Conservation (phyloP, 441 rosid genomes). For the Adansonia grandidieri region DNA sequence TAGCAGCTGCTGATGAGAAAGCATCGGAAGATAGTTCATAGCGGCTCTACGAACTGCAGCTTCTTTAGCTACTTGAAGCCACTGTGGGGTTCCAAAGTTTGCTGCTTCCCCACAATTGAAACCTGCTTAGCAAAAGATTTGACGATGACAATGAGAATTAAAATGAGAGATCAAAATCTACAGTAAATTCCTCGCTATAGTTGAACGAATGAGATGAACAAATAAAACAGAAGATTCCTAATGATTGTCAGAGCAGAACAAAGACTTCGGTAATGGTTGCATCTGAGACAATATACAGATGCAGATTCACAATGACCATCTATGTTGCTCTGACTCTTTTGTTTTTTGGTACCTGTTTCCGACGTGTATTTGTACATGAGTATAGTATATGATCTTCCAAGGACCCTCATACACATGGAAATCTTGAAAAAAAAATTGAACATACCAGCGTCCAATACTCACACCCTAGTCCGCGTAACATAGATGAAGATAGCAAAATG, state of each 20-base stretch:
- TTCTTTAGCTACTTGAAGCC: slow-evolving; percentile 97
- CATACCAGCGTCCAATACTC: too few species aligned
- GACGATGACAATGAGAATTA: slow-evolving; percentile 8
- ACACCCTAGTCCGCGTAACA: too few species aligned
- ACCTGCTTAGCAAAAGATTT: slow-evolving; percentile 48
- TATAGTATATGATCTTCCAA: too few species aligned
- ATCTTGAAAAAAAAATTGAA: too few species aligned
- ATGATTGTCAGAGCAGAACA: neutral
- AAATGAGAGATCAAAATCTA: slow-evolving; percentile 8
- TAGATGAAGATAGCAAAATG: neutral
- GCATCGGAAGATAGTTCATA: slow-evolving; percentile 99
- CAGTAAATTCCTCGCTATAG: neutral
- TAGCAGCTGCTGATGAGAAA: slow-evolving; percentile 96
- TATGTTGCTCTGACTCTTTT: too few species aligned
- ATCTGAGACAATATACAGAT: neutral
- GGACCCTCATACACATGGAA: too few species aligned
- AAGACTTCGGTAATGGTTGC: neutral
- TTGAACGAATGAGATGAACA: neutral
- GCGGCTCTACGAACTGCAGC: slow-evolving; percentile 99
- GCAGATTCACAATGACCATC: slow-evolving; percentile 2
- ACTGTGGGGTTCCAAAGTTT: slow-evolving; percentile 97
- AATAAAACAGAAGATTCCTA: neutral
- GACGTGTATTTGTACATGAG: too few species aligned
- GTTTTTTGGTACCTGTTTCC: too few species aligned
- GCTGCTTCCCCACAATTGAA: slow-evolving; percentile 99